phyloP scores from a whole-genome alignment of 2,329 filamentous ascomycete species.

The Fusarium humuli region DNA sequence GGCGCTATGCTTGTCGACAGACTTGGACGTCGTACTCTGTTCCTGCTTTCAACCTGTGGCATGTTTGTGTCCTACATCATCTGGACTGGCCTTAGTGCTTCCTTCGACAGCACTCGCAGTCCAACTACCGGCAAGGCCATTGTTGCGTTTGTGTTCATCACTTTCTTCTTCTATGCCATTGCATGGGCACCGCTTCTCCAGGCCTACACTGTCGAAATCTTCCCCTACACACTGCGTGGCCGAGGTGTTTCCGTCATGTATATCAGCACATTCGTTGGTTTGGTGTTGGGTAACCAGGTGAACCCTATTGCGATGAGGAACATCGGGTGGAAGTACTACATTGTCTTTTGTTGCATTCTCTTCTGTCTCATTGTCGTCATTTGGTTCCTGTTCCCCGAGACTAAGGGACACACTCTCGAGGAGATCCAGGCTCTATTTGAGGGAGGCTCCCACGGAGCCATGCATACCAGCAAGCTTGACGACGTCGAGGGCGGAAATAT shows the following conservation, averaged over 20 bases:
- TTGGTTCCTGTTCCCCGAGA: slow-evolving; percentile 54
- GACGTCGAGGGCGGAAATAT: slow-evolving; percentile 19
- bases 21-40: slow-evolving; percentile 55
- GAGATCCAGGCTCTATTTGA: slow-evolving; percentile 50
- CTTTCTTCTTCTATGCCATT: slow-evolving; percentile 53
- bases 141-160: slow-evolving; percentile 56
- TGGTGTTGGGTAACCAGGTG: slow-evolving; percentile 54
- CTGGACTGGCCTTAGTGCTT: slow-evolving; percentile 47
- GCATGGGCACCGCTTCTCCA: slow-evolving; percentile 51
- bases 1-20: slow-evolving; percentile 55
- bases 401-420: slow-evolving; percentile 48
- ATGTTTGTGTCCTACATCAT: slow-evolving; percentile 54
- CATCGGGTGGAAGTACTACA: slow-evolving; percentile 56
- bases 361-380: slow-evolving; percentile 48
- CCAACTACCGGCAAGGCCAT: slow-evolving; percentile 46
- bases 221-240: slow-evolving; percentile 38
- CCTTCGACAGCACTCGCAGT: slow-evolving; percentile 33
- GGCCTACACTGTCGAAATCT: slow-evolving; percentile 48
- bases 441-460: slow-evolving; percentile 13
- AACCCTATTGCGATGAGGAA: slow-evolving; percentile 55
- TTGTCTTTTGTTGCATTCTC: slow-evolving; percentile 54
- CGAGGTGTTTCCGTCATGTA: slow-evolving; percentile 40
- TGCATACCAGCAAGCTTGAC: slow-evolving; percentile 12
- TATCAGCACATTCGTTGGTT: slow-evolving; percentile 29
- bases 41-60: slow-evolving; percentile 52